Evolutionary conservation across 495 filamentous ascomycete species (phyloP).

Genomic region (Trichocladium antarcticum): DNA sequence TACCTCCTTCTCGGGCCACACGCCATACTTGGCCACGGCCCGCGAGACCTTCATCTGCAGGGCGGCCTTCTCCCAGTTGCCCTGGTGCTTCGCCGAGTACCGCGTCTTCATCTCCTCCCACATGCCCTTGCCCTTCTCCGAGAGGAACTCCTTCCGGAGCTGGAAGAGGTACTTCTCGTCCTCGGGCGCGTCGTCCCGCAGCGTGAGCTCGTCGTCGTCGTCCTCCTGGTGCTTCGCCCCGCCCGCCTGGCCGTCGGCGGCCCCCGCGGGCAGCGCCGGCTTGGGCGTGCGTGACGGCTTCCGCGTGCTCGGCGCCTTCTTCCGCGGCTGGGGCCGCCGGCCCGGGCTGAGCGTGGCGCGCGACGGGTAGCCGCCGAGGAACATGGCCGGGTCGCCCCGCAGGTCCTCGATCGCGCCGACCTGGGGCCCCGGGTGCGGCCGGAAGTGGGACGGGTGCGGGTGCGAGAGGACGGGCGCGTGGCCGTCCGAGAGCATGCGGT

Average conservation of each 20-base stretch:
- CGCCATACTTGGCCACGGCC: conserved; percentile 33
- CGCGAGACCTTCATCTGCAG: conserved; percentile 42
- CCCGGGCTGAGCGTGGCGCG: conserved; percentile 22
- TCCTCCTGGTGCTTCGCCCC: conserved; percentile 9
- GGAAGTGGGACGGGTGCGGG: conserved; percentile 19
- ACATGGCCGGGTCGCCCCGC: conserved; percentile 13
- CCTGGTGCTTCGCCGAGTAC: conserved; percentile 31
- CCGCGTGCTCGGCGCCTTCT: conserved; percentile 15
- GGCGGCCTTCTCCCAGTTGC: conserved; percentile 35
- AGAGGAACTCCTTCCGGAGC: conserved; percentile 32
- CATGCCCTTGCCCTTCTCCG: conserved; percentile 42
- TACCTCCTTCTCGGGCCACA: conserved; percentile 37
- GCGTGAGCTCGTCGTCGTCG: conserved; percentile 20
- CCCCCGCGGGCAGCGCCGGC: conserved; percentile 10
- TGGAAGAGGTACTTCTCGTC: conserved; percentile 37
- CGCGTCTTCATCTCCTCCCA: conserved; percentile 41
- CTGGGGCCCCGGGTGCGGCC: conserved; percentile 13
- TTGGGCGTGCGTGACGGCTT: conserved; percentile 20
- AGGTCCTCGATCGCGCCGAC: conserved; percentile 24
- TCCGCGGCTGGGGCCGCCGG: conserved; percentile 18
- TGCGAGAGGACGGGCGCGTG: conserved; percentile 13
- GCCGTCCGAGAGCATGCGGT: conserved; percentile 17
- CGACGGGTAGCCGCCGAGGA: conserved; percentile 14
- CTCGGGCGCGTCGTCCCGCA: conserved; percentile 36
- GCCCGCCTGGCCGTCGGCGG: conserved; percentile 4